These are phyloP conservation scores for Cymbopogon citratus DNA, from an alignment of 176 grass and related monocot genomes.

Conservation along the genomic window DNA sequence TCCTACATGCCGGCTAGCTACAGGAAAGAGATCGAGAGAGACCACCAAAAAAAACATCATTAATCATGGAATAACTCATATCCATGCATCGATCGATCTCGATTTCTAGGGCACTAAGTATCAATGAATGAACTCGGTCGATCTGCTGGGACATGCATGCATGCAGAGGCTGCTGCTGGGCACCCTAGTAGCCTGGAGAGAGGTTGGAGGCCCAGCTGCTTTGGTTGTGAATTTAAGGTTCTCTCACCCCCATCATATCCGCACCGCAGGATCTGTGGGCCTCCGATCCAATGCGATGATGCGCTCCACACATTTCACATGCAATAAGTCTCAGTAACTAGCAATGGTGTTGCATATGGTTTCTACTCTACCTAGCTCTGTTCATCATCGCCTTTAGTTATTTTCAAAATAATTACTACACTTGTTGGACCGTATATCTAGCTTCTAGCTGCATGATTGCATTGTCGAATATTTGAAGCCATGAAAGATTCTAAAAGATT, in stretches of 20 bases:
- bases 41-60: not conserved
- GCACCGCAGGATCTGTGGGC: not conserved
- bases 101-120: not conserved
- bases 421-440: not conserved
- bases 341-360: not conserved
- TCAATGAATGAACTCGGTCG: constrained; percentile 34
- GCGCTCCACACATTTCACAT: constrained; percentile 7
- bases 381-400: not conserved
- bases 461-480: not conserved
- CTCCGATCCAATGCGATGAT: too few species aligned
- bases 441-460: not conserved
- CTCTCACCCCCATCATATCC: not conserved
- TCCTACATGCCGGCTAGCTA: not conserved
- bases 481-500: not conserved
- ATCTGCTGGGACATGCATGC: not conserved
- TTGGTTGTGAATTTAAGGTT: constrained; percentile 15
- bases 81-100: not conserved
- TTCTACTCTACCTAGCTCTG: not conserved
- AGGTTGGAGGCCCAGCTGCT: not conserved
- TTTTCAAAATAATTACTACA: not conserved
- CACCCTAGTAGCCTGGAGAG: not conserved
- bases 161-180: not conserved
- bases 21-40: not conserved
- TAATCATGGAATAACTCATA: not conserved
- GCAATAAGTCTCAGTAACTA: not conserved